These are phyloP conservation scores for Lentinula edodes DNA, from an alignment of 768 basidiomycete genomes.

Conservation along the genomic window DNA sequence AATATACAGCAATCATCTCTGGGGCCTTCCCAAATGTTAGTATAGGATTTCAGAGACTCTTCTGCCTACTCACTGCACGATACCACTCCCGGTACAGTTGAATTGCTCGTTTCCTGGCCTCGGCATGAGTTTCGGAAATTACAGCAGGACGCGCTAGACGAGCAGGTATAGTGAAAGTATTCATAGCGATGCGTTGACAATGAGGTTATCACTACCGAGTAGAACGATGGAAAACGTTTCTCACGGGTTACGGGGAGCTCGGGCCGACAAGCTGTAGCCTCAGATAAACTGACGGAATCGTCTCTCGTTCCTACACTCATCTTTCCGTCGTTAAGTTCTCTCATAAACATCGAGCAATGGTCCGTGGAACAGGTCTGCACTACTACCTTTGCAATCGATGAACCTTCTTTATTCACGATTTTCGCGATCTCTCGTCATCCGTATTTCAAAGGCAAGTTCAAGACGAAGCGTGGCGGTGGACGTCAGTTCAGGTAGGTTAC, in stretches of 20 bases:
- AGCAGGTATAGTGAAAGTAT: constrained; percentile 73
- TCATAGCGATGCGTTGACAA: background rate
- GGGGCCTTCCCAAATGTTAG: constrained; percentile 59
- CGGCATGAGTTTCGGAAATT: constrained; percentile 48
- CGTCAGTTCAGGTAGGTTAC: constrained; percentile 65
- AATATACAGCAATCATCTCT: constrained; percentile 79
- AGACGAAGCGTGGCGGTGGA: constrained; percentile 84
- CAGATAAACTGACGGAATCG: too few species aligned
- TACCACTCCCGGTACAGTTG: constrained; percentile 92
- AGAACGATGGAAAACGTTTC: background rate
- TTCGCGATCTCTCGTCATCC: background rate
- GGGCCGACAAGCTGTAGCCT: background rate
- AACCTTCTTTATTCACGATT: background rate
- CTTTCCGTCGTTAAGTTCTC: background rate
- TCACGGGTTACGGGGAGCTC: background rate
- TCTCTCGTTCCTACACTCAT: background rate
- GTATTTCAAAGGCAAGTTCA: constrained; percentile 60
- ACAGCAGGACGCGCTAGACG: constrained; percentile 72
- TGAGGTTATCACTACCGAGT: too few species aligned
- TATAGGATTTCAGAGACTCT: background rate
- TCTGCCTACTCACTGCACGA: constrained; percentile 61
- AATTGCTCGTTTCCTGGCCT: constrained; percentile 63
- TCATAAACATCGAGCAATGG: constrained; percentile 26
- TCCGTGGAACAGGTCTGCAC: constrained; percentile 42
- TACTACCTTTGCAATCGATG: background rate